Conservation (phyloP, 73 alveolate species). For the Diophrys appendiculata region DNA sequence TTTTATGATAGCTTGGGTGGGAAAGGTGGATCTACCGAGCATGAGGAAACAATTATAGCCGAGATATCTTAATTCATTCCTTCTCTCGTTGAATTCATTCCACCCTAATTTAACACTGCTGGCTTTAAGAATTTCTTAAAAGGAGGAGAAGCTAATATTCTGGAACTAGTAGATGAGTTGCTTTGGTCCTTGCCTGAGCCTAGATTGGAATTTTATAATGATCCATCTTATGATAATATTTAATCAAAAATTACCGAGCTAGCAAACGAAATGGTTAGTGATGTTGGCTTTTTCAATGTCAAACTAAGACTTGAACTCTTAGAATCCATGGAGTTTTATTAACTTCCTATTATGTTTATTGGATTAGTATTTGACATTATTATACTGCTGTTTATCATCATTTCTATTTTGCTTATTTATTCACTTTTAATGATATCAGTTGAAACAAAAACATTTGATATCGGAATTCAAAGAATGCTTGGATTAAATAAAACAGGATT, state of each 20-base stretch:
- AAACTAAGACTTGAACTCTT: slow-evolving; percentile 58
- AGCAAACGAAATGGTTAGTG: slow-evolving; percentile 43
- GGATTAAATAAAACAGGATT: slow-evolving; percentile 75
- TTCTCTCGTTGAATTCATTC: slow-evolving; percentile 6
- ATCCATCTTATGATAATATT: slow-evolving; percentile 64
- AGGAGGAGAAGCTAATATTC: slow-evolving; percentile 20
- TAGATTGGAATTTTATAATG: slow-evolving; percentile 15
- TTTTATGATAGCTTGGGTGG: slow-evolving; percentile 1
- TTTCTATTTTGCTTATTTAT: slow-evolving; percentile 77
- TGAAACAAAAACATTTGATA: slow-evolving; percentile 80
- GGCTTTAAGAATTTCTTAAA: neutral
- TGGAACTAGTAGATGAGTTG: slow-evolving; percentile 35
- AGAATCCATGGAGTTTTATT: slow-evolving; percentile 39
- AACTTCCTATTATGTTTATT: slow-evolving; percentile 68
- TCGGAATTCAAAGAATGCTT: slow-evolving; percentile 81
- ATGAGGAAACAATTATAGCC: neutral
- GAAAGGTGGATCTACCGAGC: slow-evolving; percentile 17
- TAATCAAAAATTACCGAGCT: slow-evolving; percentile 48
- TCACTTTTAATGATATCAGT: slow-evolving; percentile 75
- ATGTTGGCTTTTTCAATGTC: slow-evolving; percentile 77
- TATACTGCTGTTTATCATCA: slow-evolving; percentile 68
- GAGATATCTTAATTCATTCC: slow-evolving; percentile 14
- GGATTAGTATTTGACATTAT: slow-evolving; percentile 80
- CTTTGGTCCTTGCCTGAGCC: slow-evolving; percentile 55
- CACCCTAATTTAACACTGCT: neutral